Evolutionary conservation across 495 filamentous ascomycete genomes (phyloP), one percentile per base, ranked within the genome.

Genomic region (Aspergillus conjunctus): DNA sequence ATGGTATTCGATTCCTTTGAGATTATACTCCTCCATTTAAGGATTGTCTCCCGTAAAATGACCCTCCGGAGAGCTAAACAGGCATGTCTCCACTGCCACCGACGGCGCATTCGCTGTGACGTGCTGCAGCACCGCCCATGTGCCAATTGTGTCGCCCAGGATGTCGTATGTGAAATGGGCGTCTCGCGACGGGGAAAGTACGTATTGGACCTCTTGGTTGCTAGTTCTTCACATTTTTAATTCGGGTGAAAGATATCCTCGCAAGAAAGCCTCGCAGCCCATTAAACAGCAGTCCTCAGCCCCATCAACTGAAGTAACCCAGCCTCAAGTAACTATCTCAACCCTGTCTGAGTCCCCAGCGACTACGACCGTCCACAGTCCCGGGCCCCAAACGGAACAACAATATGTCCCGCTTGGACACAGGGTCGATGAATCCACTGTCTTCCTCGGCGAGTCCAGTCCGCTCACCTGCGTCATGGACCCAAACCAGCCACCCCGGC

Each of bases 51-150:
- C 15, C 11, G 12, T 10, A 33, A 59, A 21, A 60, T 60, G 58
- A 41, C 51, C 7, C 51, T 60, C 10, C 17, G 21, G 41, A 67
- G 78, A 50, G 77, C 78, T 26, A 77, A 74, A 51, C 74, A 73
- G 62, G 79, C 79, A 2, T 81, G 79, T 57, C 59, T 76, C 58
- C 68, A 73, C 41, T 81, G 78, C 63, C 80, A 81, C 58, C 62
- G 70, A 0, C 73, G 79, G 15, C 77, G 79, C 30, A 77, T 80
- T 34, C 73, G 75, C 37, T 81, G 79, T 61, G 75, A 81, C 68
- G 79, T 79, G 15, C 61, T 78, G 15, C 71, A 79, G 50, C 62
- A 58, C 61, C 77, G 71, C 22, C 79, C 79, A 4, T 80, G 78
- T 61, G 68, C 66, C 18, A 81, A 81, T 54, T 81, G 79, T 54